Evolutionary conservation across 306 rosid genomes (phyloP).

Genomic region (Gillenia trifoliata): DNA sequence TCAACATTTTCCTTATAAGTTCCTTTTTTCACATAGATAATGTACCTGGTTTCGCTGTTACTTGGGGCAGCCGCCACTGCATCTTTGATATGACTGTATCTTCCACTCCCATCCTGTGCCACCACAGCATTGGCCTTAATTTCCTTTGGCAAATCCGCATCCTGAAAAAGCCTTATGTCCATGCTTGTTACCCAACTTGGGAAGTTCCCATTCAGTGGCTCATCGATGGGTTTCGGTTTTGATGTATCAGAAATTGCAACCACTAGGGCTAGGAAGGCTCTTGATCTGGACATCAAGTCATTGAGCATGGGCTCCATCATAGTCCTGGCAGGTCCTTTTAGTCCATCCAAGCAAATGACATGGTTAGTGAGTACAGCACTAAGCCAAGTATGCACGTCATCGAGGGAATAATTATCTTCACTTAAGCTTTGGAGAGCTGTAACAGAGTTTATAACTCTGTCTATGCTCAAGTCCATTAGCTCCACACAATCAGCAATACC

Average conservation of each 20-base stretch:
- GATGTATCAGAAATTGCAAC: slow-evolving; percentile 25
- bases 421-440: slow-evolving; percentile 23
- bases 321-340: slow-evolving; percentile 18
- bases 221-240: background rate
- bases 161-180: slow-evolving; percentile 43
- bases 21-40: slow-evolving; percentile 65
- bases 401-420: background rate
- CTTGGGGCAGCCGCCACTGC: slow-evolving; percentile 55
- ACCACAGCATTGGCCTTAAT: slow-evolving; percentile 53
- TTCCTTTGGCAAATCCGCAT: slow-evolving; percentile 2
- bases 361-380: slow-evolving; percentile 68
- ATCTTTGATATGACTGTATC: slow-evolving; percentile 45
- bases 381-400: slow-evolving; percentile 64
- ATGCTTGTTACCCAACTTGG: slow-evolving; percentile 43
- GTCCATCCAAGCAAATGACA: slow-evolving; percentile 60
- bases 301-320: slow-evolving; percentile 32
- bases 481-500: slow-evolving; percentile 45
- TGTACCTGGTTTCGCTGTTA: slow-evolving; percentile 43
- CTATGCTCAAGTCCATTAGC: slow-evolving; percentile 43
- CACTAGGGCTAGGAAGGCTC: slow-evolving; percentile 44
- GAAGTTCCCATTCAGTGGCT: slow-evolving; percentile 21
- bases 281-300: slow-evolving; percentile 42
- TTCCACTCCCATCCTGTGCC: slow-evolving; percentile 72
- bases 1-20: slow-evolving; percentile 53
- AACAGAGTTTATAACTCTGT: slow-evolving; percentile 42